Conservation (phyloP, 345 rosid genomes). For the Dimocarpus longan region DNA sequence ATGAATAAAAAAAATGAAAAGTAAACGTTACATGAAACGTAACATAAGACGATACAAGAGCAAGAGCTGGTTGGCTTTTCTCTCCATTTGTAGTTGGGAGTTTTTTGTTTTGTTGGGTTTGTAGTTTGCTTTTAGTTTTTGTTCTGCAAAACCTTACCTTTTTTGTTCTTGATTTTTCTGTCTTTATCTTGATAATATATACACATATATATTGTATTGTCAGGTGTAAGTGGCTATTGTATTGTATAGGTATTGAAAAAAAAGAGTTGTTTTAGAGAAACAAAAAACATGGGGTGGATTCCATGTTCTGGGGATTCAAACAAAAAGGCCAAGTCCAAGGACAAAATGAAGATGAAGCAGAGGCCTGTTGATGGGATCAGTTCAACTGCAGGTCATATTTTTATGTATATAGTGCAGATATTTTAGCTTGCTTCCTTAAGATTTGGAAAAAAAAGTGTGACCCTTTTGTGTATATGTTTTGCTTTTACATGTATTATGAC, state of each 20-base stretch:
- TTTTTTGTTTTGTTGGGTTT: background rate
- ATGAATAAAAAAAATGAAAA: background rate
- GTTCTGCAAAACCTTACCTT: background rate
- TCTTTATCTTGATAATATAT: too few species aligned
- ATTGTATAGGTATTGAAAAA: background rate
- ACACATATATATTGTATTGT: background rate
- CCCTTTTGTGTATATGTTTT: background rate
- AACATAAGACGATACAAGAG: background rate
- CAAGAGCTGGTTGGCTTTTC: background rate
- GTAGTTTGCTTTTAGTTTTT: background rate
- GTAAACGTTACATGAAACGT: conserved; percentile 18
- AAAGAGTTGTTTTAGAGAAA: background rate
- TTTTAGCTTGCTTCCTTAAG: too few species aligned
- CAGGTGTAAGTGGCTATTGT: background rate
- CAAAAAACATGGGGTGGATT: conserved; percentile 61
- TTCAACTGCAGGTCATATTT: conserved; percentile 41
- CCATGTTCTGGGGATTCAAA: conserved; percentile 70
- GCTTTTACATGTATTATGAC: background rate
- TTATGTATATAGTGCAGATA: background rate
- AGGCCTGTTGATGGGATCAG: conserved; percentile 38
- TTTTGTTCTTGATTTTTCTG: background rate
- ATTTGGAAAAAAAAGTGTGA: background rate
- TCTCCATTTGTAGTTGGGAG: background rate
- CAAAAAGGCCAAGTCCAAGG: conserved; percentile 38
- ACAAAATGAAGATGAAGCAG: conserved; percentile 40